Percentiles rank a stretch among this genome's conserved stretches.
Conservation (phyloP, 2,329 filamentous ascomycete genomes). For the Aspergillus tubingensis region DNA sequence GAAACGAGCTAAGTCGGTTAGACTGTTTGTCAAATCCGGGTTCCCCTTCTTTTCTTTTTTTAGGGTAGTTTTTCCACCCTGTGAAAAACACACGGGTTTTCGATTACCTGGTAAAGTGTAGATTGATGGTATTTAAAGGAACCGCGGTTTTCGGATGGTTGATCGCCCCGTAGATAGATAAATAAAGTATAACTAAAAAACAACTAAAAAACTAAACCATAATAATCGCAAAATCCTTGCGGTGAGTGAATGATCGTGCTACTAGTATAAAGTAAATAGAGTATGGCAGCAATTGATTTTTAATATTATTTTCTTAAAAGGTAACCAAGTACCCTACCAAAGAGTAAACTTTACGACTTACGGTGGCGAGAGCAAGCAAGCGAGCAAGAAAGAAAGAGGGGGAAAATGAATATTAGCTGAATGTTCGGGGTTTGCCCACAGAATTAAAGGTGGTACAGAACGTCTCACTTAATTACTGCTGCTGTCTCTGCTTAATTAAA, state of each 20-base stretch:
- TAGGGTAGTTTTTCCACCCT: not conserved
- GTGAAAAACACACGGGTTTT: not conserved
- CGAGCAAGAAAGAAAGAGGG: no score
- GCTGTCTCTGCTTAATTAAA: slow-evolving; percentile 6
- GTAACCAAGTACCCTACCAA: not conserved
- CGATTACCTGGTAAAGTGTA: not conserved
- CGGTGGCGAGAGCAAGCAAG: slow-evolving; percentile 3
- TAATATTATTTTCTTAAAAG: not conserved
- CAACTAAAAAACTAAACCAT: not conserved
- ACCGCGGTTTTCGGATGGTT: not conserved
- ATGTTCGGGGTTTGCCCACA: not conserved
- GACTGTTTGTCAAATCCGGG: slow-evolving; percentile 3
- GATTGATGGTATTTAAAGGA: not conserved
- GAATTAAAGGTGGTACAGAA: not conserved
- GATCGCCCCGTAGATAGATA: not conserved
- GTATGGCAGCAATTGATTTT: not conserved
- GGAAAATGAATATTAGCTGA: no score
- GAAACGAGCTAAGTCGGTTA: slow-evolving; percentile 19
- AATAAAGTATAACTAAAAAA: not conserved
- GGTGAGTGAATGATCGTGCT: not conserved
- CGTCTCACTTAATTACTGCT: slow-evolving; percentile 11
- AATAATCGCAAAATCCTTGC: not conserved
- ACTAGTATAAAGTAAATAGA: not conserved
- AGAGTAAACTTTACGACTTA: not conserved
- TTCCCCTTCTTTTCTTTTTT: slow-evolving; percentile 9